These are phyloP conservation scores for Lachnellula subtilissima DNA, from an alignment of 2,329 filamentous ascomycete species.

Conservation along the genomic window DNA sequence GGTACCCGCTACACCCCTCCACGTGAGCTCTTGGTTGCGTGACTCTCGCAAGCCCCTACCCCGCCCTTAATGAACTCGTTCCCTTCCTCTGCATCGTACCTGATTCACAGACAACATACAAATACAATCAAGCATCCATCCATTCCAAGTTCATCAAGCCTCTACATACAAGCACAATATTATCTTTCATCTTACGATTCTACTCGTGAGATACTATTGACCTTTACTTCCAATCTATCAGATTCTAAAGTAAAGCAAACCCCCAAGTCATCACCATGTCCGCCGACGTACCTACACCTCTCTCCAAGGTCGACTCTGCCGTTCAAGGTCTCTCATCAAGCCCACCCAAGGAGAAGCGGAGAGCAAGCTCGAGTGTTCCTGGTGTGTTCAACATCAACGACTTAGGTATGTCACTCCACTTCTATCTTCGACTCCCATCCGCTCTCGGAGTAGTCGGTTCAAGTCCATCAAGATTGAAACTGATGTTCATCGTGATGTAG, in stretches of 20 bases:
- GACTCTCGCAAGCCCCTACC: background rate
- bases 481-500: conserved; percentile 40
- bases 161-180: background rate
- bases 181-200: conserved; percentile 11
- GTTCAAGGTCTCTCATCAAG: conserved; percentile 71
- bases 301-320: conserved; percentile 89
- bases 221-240: conserved; percentile 10
- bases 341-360: conserved; percentile 53
- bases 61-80: conserved; percentile 2
- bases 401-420: conserved; percentile 57
- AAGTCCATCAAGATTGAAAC: conserved; percentile 9
- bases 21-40: conserved; percentile 1
- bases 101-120: conserved; percentile 11
- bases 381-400: conserved; percentile 81
- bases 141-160: background rate
- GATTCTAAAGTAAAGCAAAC: conserved; percentile 12
- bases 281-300: conserved; percentile 43
- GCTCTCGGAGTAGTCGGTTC: conserved; percentile 7
- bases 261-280: conserved; percentile 44
- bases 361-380: conserved; percentile 67
- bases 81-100: conserved; percentile 19
- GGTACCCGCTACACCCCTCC: background rate
- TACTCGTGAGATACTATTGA: conserved; percentile 16
- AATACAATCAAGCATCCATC: background rate
- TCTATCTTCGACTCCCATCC: conserved; percentile 2